Percentiles rank a stretch among this genome's conserved stretches.
These are phyloP conservation scores for Cicer bijugum DNA, from an alignment of 306 rosid species.

Conservation along the genomic window DNA sequence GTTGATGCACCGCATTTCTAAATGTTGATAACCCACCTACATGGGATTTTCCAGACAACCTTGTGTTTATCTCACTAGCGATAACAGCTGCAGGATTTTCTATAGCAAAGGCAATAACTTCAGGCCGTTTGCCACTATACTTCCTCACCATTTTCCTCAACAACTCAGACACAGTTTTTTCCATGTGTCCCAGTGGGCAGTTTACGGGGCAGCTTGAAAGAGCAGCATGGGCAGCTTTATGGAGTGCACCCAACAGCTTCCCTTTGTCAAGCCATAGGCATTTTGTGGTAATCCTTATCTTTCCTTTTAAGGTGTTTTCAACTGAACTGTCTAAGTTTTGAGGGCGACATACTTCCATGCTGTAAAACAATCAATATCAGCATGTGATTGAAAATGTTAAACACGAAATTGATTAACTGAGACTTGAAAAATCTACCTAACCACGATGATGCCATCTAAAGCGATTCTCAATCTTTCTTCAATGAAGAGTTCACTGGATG, in stretches of 20 bases:
- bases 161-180: constrained; percentile 86
- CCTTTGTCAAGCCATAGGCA: constrained; percentile 99
- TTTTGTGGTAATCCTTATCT: constrained; percentile 87
- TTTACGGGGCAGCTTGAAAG: constrained; percentile 87
- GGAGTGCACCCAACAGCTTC: constrained; percentile 89
- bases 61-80: constrained; percentile 64
- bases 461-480: constrained; percentile 95
- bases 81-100: constrained; percentile 84
- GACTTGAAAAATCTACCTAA: constrained; percentile 66
- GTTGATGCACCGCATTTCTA: constrained; percentile 56
- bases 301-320: constrained; percentile 76
- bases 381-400: constrained; percentile 38
- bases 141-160: constrained; percentile 93
- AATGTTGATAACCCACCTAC: constrained; percentile 55
- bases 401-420: constrained; percentile 31
- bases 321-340: constrained; percentile 54
- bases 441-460: constrained; percentile 91
- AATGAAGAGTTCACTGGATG: constrained; percentile 81
- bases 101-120: constrained; percentile 81
- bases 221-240: constrained; percentile 92
- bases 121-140: constrained; percentile 95
- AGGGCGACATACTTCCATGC: constrained; percentile 94
- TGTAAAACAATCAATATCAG: constrained; percentile 51
- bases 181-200: constrained; percentile 83
- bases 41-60: constrained; percentile 76